A percentile compares a stretch with the other conserved stretches of the same genome.
phyloP scores from a whole-genome alignment of 2,329 filamentous ascomycete genomes.

The Alternaria viburni region DNA sequence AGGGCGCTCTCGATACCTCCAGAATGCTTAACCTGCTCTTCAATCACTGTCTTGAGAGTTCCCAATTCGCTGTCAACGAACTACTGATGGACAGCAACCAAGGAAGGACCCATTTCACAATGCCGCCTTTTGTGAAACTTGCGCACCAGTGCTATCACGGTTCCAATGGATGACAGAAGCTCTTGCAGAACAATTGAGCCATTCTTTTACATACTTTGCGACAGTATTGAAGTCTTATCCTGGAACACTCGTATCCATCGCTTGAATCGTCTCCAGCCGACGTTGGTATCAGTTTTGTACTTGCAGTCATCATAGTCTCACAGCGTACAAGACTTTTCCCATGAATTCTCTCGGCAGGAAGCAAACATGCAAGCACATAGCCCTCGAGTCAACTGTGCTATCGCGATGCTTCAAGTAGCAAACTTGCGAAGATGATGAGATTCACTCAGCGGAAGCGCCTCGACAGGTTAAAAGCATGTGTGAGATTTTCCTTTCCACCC shows the following conservation, averaged over 20 bases:
- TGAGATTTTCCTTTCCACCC: background rate
- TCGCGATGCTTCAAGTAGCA: background rate
- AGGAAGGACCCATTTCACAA: background rate
- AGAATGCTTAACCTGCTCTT: background rate
- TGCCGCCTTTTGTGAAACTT: background rate
- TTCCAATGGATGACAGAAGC: background rate
- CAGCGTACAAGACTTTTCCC: background rate
- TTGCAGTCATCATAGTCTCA: background rate
- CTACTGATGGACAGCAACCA: background rate
- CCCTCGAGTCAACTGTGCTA: background rate
- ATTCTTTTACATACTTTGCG: background rate
- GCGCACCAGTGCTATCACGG: background rate
- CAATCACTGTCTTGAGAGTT: background rate
- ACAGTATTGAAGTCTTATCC: background rate
- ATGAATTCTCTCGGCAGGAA: background rate
- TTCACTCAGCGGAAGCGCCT: background rate
- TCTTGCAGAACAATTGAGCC: background rate
- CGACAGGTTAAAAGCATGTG: background rate
- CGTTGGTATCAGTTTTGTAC: background rate
- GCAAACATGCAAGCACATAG: background rate
- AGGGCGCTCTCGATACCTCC: background rate
- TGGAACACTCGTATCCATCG: background rate
- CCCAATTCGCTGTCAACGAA: background rate
- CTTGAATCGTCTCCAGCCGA: background rate
- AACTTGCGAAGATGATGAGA: background rate